Evolutionary conservation across 352 stramenopile species (phyloP).

Genomic region (Globisporangium radiosum): DNA sequence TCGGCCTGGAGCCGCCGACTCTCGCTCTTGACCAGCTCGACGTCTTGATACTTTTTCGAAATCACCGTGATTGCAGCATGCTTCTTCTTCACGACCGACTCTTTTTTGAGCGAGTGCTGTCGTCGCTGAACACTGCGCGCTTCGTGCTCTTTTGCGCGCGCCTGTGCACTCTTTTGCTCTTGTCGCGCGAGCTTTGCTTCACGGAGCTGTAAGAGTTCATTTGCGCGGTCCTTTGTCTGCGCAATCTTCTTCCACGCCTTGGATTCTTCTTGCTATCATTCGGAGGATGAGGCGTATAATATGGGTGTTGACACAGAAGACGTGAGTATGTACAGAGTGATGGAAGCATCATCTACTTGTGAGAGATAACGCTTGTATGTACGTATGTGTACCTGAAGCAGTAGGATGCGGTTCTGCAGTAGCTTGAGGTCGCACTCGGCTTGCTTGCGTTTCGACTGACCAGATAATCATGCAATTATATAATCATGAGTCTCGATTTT

Average conservation of each 20-base stretch:
- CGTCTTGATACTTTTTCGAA: constrained; percentile 71
- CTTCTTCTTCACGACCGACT: constrained; percentile 71
- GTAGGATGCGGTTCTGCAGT: constrained; percentile 60
- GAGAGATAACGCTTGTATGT: no score
- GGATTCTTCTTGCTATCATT: constrained; percentile 49
- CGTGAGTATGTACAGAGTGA: no score
- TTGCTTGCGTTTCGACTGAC: constrained; percentile 63
- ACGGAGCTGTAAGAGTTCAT: constrained; percentile 63
- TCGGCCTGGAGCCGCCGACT: constrained; percentile 55
- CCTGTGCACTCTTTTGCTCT: constrained; percentile 36
- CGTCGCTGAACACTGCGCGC: constrained; percentile 45
- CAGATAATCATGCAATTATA: background rate
- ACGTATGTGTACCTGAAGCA: constrained; percentile 38
- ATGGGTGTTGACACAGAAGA: no score
- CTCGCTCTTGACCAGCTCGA: constrained; percentile 68
- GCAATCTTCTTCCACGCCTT: constrained; percentile 79
- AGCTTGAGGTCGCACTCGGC: constrained; percentile 67
- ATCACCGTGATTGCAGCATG: constrained; percentile 67
- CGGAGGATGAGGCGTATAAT: background rate
- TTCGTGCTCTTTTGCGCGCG: constrained; percentile 33
- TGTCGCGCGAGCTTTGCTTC: constrained; percentile 40
- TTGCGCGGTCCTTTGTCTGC: constrained; percentile 64
- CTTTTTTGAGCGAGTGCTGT: constrained; percentile 57
- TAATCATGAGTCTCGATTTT: background rate
- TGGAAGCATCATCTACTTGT: no score